These are phyloP conservation scores for Diutina scorzettiae DNA, from an alignment of 1,139 yeast genomes.

Conservation along the genomic window DNA sequence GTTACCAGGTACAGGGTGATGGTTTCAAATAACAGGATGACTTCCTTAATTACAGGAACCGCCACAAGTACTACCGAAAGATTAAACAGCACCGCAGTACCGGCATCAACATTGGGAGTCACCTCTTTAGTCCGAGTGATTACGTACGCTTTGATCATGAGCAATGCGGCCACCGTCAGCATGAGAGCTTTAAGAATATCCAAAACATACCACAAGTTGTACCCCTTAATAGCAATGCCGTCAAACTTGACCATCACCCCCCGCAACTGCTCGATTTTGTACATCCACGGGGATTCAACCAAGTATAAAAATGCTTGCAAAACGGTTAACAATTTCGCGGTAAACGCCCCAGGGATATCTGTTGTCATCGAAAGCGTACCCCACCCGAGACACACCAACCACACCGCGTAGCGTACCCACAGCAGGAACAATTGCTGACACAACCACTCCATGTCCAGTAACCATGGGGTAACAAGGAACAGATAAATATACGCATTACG, in stretches of 20 bases:
- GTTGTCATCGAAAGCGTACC: neutral
- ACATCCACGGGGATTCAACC: neutral
- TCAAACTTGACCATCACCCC: neutral
- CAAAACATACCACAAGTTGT: neutral
- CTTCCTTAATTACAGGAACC: neutral
- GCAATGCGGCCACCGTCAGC: neutral
- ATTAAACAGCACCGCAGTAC: neutral
- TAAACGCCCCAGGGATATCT: neutral
- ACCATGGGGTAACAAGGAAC: neutral
- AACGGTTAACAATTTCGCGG: neutral
- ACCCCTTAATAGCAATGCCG: neutral
- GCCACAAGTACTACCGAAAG: neutral
- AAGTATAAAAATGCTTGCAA: neutral
- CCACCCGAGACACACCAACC: neutral
- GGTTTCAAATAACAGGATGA: neutral
- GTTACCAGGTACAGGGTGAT: neutral
- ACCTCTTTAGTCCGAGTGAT: neutral
- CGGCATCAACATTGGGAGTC: conserved; percentile 1
- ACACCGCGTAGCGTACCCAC: neutral
- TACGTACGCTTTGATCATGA: neutral
- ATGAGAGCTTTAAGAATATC: neutral
- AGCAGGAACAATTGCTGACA: neutral
- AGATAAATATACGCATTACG: neutral
- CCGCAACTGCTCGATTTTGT: neutral
- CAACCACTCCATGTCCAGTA: conserved; percentile 1